These are phyloP conservation scores for Arachnomyces sp. DNA, from an alignment of 2,329 filamentous ascomycete genomes.

Conservation along the genomic window DNA sequence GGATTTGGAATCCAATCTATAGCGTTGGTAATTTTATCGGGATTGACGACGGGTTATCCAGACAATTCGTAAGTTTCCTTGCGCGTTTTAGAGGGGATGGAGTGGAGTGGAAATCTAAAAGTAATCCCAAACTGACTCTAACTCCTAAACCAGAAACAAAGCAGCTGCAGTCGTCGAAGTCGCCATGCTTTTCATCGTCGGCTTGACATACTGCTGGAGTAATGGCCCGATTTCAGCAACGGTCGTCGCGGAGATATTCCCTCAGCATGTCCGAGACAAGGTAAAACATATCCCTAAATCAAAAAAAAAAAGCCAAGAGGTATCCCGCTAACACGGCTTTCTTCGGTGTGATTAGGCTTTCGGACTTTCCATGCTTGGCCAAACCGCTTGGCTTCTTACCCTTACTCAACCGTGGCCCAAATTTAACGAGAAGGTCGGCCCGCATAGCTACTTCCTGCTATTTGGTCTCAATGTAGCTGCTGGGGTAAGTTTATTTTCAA, in stretches of 20 bases:
- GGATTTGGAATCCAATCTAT: constrained; percentile 32
- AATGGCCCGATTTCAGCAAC: constrained; percentile 34
- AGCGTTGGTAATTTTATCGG: constrained; percentile 31
- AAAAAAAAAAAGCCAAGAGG: not conserved
- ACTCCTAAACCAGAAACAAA: constrained; percentile 20
- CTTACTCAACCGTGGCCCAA: constrained; percentile 36
- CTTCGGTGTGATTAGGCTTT: constrained; percentile 17
- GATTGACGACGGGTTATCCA: constrained; percentile 32
- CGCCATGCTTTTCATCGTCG: constrained; percentile 38
- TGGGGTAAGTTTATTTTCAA: constrained; percentile 1
- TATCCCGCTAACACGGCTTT: not conserved
- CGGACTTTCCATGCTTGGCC: constrained; percentile 27
- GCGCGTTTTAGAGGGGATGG: not conserved
- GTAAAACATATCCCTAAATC: constrained; percentile 1
- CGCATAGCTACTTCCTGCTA: constrained; percentile 34
- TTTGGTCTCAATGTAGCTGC: constrained; percentile 29
- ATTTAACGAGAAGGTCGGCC: constrained; percentile 32
- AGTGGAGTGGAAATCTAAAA: not conserved
- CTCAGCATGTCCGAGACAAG: constrained; percentile 35
- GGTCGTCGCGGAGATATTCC: constrained; percentile 35
- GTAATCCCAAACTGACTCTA: not conserved
- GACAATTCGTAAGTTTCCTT: constrained; percentile 16
- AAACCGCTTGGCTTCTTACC: constrained; percentile 32
- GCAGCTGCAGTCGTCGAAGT: constrained; percentile 33
- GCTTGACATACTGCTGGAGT: constrained; percentile 36